These are phyloP conservation scores for Pichia sp. DNA, from an alignment of 1,139 yeast species.

Conservation along the genomic window DNA sequence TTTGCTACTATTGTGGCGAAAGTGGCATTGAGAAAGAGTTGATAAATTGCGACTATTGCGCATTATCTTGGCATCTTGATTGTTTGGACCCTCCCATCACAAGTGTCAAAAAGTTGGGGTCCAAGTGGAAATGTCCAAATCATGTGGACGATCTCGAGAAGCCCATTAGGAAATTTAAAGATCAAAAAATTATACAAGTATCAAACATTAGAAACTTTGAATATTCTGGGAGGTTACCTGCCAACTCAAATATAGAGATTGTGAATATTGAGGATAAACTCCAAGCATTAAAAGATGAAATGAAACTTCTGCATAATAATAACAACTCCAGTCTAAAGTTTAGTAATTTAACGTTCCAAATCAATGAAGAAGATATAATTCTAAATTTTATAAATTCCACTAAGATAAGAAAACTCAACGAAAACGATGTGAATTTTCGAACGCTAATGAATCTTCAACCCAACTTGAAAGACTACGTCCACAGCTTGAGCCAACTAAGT, in stretches of 20 bases:
- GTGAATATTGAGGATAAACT: conserved; percentile 34
- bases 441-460: conserved; percentile 20
- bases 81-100: conserved; percentile 77
- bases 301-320: conserved; percentile 33
- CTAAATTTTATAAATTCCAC: conserved; percentile 65
- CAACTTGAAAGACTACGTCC: conserved; percentile 23
- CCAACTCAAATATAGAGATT: conserved; percentile 67
- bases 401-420: conserved; percentile 35
- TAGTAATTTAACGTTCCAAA: conserved; percentile 47
- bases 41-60: conserved; percentile 81
- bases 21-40: conserved; percentile 60
- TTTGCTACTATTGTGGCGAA: conserved; percentile 73
- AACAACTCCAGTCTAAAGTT: conserved; percentile 40
- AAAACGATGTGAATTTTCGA: conserved; percentile 31
- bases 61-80: conserved; percentile 88
- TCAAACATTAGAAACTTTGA: conserved; percentile 53
- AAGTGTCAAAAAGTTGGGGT: conserved; percentile 70
- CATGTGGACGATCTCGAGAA: conserved; percentile 60
- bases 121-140: conserved; percentile 92
- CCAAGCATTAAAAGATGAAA: conserved; percentile 33
- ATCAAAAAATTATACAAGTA: conserved; percentile 53
- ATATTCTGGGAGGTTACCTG: conserved; percentile 33
- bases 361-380: conserved; percentile 70
- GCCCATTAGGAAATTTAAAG: conserved; percentile 48
- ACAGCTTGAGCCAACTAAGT: conserved; percentile 26